phyloP scores from a whole-genome alignment of 2,329 filamentous ascomycete genomes.

The Fonsecaea erecta region DNA sequence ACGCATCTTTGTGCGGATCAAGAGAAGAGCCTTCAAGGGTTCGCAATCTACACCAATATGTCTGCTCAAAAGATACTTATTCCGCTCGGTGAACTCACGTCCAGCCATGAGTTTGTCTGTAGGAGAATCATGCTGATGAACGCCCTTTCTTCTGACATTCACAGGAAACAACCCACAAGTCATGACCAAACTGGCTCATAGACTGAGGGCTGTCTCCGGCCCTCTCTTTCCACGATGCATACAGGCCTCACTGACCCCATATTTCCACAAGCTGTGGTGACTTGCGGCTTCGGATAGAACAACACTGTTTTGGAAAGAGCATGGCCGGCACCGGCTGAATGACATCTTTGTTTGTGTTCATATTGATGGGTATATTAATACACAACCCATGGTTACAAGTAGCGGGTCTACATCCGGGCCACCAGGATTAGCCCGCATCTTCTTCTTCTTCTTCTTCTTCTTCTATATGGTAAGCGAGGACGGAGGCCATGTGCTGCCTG shows the following conservation, averaged over 20 bases:
- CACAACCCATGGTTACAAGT: no score
- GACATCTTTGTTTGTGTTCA: no score
- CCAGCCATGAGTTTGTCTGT: neutral
- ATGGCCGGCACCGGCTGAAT: no score
- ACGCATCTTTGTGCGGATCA: neutral
- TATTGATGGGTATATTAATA: no score
- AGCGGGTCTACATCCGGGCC: no score
- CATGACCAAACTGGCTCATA: constrained; percentile 55
- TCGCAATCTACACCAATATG: constrained; percentile 8
- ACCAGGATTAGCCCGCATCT: no score
- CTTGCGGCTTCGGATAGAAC: no score
- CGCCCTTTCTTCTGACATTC: neutral
- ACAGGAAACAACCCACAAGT: constrained; percentile 62
- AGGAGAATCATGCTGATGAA: neutral
- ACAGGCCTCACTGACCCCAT: constrained; percentile 57
- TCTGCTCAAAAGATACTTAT: constrained; percentile 24
- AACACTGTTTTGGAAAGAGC: no score
- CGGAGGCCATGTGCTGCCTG: no score
- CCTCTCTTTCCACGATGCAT: constrained; percentile 60
- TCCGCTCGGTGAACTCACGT: constrained; percentile 24
- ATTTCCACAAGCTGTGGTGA: no score
- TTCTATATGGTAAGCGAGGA: no score
- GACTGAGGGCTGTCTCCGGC: constrained; percentile 54
- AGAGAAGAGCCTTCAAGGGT: neutral
- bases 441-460: no score